A percentile compares a stretch with the other conserved stretches of the same genome.
Evolutionary conservation across 345 rosid species (phyloP).

Genomic region (Arabis alpina): DNA sequence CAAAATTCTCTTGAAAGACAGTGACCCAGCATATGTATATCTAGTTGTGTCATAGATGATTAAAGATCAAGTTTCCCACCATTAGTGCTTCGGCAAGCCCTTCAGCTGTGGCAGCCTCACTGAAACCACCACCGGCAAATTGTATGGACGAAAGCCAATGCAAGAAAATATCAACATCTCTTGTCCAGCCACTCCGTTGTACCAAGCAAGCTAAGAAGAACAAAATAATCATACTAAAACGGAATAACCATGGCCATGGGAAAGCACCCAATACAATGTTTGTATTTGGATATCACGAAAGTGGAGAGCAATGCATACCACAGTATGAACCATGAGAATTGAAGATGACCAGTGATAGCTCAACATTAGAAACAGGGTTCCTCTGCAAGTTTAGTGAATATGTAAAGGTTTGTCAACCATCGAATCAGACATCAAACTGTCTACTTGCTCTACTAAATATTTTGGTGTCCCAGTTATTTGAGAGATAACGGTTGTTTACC

Average conservation of each 20-base stretch:
- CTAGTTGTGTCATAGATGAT: slow-evolving; percentile 19
- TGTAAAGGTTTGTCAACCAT: slow-evolving; percentile 21
- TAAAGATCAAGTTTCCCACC: slow-evolving; percentile 51
- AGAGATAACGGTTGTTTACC: not conserved
- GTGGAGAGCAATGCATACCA: slow-evolving; percentile 47
- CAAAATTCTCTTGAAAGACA: slow-evolving; percentile 14
- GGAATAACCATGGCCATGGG: slow-evolving; percentile 4
- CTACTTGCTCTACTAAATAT: not conserved
- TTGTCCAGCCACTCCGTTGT: slow-evolving; percentile 96
- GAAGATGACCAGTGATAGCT: slow-evolving; percentile 77
- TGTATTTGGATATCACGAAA: slow-evolving; percentile 19
- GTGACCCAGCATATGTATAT: not conserved
- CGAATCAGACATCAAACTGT: slow-evolving; percentile 7
- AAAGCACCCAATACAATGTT: slow-evolving; percentile 22
- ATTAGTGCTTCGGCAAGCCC: slow-evolving; percentile 96
- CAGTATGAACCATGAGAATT: slow-evolving; percentile 78
- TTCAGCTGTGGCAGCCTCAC: slow-evolving; percentile 94
- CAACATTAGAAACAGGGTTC: slow-evolving; percentile 57
- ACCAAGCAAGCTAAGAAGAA: slow-evolving; percentile 78
- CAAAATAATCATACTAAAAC: not conserved
- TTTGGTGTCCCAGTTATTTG: slow-evolving; percentile 1
- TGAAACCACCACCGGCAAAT: slow-evolving; percentile 92
- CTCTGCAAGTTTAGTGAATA: slow-evolving; percentile 55
- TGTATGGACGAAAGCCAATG: slow-evolving; percentile 79
- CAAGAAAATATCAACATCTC: slow-evolving; percentile 75